Evolutionary conservation across 371 early-diverging fungal genomes (phyloP).

Genomic region (Dichotomocladium elegans): DNA sequence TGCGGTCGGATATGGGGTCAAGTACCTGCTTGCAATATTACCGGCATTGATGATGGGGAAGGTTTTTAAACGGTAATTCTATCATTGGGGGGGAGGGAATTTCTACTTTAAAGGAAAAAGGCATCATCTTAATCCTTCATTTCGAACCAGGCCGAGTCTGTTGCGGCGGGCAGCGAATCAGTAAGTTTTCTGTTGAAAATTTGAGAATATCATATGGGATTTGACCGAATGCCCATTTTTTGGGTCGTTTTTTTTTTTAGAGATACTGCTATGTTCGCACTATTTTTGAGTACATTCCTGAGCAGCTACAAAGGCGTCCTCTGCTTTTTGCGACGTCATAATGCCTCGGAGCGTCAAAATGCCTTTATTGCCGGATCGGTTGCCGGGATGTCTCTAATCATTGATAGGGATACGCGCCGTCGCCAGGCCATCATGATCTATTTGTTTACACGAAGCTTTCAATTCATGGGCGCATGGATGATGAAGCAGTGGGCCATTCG

Average conservation of each 20-base stretch:
- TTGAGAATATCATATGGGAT: background rate
- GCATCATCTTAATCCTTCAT: background rate
- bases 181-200: conserved; percentile 11
- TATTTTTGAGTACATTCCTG: conserved; percentile 76
- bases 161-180: conserved; percentile 57
- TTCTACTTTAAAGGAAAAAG: background rate
- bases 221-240: no score
- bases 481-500: conserved; percentile 59
- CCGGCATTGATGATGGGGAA: conserved; percentile 66
- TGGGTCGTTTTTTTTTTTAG: conserved; percentile 12
- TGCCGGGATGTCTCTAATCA: conserved; percentile 64
- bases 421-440: conserved; percentile 77
- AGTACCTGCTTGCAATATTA: conserved; percentile 69
- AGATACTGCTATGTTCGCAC: conserved; percentile 77
- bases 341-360: conserved; percentile 56
- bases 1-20: conserved; percentile 64
- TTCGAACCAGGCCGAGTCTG: conserved; percentile 53
- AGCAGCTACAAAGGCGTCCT: conserved; percentile 75
- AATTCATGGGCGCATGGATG: conserved; percentile 65
- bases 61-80: conserved; percentile 54
- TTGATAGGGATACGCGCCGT: conserved; percentile 73
- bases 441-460: conserved; percentile 69
- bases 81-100: background rate
- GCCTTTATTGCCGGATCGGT: conserved; percentile 77
- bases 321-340: conserved; percentile 62